Conservation (phyloP, 306 rosid species). For the Trichosanthes truncata region DNA sequence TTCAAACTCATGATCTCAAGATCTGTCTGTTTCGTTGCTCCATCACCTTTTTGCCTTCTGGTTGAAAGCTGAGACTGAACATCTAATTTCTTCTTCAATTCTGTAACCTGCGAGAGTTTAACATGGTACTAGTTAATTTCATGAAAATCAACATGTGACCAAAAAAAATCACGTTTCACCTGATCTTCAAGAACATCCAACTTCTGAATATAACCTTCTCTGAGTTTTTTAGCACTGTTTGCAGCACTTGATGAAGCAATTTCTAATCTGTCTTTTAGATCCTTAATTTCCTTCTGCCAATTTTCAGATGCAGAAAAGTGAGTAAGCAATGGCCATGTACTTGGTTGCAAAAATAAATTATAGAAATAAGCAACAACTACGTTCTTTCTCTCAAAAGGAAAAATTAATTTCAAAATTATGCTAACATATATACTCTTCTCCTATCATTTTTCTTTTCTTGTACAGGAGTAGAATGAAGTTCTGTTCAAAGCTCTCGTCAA, state of each 20-base stretch:
- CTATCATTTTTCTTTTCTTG: background rate
- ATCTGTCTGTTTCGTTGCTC: slow-evolving; percentile 45
- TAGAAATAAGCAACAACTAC: background rate
- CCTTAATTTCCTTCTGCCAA: slow-evolving; percentile 63
- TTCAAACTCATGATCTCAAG: slow-evolving; percentile 68
- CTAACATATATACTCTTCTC: background rate
- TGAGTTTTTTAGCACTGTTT: slow-evolving; percentile 54
- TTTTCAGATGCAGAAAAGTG: slow-evolving; percentile 4
- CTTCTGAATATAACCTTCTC: slow-evolving; percentile 75
- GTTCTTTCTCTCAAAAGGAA: background rate
- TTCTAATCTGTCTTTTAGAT: slow-evolving; percentile 39
- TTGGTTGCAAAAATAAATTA: background rate
- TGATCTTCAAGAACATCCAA: slow-evolving; percentile 67
- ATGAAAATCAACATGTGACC: background rate
- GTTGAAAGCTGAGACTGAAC: slow-evolving; percentile 69
- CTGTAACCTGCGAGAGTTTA: slow-evolving; percentile 44
- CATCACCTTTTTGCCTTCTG: slow-evolving; percentile 49
- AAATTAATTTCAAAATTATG: background rate
- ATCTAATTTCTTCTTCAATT: slow-evolving; percentile 60
- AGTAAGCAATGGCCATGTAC: slow-evolving; percentile 12
- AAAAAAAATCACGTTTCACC: slow-evolving; percentile 31
- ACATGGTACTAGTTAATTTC: background rate
- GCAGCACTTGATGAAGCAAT: slow-evolving; percentile 30
- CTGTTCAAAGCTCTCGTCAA: background rate
- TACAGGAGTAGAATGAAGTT: background rate